Evolutionary conservation across 108 stramenopile species (phyloP).

Genomic region (Nitzschia inconspicua): DNA sequence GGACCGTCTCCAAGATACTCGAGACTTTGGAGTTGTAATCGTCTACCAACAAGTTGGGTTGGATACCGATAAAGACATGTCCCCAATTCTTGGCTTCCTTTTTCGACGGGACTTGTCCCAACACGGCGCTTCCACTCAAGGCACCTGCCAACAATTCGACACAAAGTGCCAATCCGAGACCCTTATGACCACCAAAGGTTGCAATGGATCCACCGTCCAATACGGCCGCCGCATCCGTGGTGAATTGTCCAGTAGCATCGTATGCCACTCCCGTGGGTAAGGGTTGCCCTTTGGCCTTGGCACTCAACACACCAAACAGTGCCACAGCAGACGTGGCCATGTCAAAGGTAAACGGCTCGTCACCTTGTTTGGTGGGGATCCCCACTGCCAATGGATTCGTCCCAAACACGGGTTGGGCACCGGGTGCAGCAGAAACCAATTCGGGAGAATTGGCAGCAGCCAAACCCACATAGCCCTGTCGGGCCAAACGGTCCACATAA

Average conservation of each 20-base stretch:
- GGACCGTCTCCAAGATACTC: too few species aligned
- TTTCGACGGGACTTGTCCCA: conserved; percentile 33
- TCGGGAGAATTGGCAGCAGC: conserved; percentile 35
- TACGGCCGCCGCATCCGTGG: conserved; percentile 20
- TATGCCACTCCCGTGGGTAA: conserved; percentile 28
- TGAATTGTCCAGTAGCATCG: conserved; percentile 19
- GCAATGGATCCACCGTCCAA: conserved; percentile 38
- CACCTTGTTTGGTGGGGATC: conserved; percentile 14
- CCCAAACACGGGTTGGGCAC: conserved; percentile 30
- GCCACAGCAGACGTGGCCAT: conserved; percentile 44
- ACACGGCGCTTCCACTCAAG: conserved; percentile 27
- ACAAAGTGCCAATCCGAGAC: conserved; percentile 25
- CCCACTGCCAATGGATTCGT: conserved; percentile 37
- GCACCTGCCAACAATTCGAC: conserved; percentile 34
- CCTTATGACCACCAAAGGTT: conserved; percentile 42
- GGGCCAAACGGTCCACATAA: too few species aligned
- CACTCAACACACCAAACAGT: conserved; percentile 33
- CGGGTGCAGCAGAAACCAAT: conserved; percentile 31
- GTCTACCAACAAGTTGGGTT: too few species aligned
- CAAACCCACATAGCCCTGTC: too few species aligned
- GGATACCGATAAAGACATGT: too few species aligned
- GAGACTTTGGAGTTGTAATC: too few species aligned
- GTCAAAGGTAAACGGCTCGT: conserved; percentile 25
- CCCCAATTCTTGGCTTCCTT: conserved; percentile 29
- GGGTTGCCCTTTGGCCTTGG: conserved; percentile 29